These are phyloP conservation scores for Brassica balearica DNA, from an alignment of 441 rosid genomes.

Conservation along the genomic window DNA sequence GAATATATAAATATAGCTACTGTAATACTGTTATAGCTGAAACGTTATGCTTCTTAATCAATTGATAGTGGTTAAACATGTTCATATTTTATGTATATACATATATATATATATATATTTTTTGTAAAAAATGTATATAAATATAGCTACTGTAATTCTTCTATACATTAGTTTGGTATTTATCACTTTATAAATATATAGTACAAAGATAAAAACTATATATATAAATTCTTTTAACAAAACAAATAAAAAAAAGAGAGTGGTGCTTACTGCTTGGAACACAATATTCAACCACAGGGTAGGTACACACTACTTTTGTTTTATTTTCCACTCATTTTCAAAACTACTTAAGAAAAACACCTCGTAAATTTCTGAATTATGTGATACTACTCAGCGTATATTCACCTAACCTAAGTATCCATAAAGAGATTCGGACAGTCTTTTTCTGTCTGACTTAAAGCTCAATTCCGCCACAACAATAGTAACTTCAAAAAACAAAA, in stretches of 20 bases:
- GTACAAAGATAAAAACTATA: neutral
- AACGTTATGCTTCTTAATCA: neutral
- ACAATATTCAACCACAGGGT: neutral
- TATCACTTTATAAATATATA: neutral
- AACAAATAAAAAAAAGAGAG: neutral
- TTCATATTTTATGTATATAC: neutral
- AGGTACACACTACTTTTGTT: slow-evolving; percentile 25
- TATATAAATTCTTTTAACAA: neutral
- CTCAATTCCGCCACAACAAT: slow-evolving; percentile 17
- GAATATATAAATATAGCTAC: neutral
- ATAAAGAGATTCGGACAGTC: slow-evolving; percentile 40
- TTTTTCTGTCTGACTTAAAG: slow-evolving; percentile 32
- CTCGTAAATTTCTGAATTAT: slow-evolving; percentile 21
- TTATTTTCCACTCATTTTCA: neutral
- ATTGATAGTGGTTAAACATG: neutral
- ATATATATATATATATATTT: neutral
- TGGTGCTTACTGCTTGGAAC: neutral
- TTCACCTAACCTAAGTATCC: slow-evolving; percentile 23
- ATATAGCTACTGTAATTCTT: neutral
- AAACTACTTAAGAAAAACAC: neutral
- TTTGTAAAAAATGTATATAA: neutral
- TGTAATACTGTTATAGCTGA: neutral
- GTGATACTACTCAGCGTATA: slow-evolving; percentile 26
- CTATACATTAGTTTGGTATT: neutral
- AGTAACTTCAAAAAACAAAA: slow-evolving; percentile 18